Evolutionary conservation across 1,284 basidiomycete species (phyloP).

Genomic region (Ceratobasidium sp.): DNA sequence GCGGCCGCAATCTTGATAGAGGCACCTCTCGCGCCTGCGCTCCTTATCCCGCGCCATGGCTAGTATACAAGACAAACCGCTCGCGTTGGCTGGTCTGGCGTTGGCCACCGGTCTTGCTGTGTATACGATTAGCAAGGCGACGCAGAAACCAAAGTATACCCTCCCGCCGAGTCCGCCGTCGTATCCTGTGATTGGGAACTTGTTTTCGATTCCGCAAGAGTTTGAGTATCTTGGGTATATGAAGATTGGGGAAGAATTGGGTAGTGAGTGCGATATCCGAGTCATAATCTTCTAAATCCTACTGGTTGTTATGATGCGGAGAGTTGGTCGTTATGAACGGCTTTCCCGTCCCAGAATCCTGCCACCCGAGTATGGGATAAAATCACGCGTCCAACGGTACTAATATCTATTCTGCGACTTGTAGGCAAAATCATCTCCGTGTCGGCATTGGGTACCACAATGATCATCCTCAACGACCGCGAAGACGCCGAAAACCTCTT

Average conservation of each 20-base stretch:
- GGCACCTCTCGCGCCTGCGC: no score
- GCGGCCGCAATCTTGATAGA: no score
- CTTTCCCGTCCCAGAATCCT: no score
- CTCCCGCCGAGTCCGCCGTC: slow-evolving; percentile 7
- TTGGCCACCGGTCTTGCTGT: neutral
- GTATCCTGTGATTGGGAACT: slow-evolving; percentile 13
- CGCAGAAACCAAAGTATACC: neutral
- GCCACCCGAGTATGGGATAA: slow-evolving; percentile 16
- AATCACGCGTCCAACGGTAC: slow-evolving; percentile 1
- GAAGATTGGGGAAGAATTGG: slow-evolving; percentile 5
- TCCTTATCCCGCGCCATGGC: no score
- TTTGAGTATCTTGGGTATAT: slow-evolving; percentile 4
- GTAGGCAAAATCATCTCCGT: slow-evolving; percentile 11
- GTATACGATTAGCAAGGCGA: no score
- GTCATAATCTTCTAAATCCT: neutral
- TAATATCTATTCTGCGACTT: slow-evolving; percentile 1
- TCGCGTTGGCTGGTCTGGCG: neutral
- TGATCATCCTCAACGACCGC: slow-evolving; percentile 1
- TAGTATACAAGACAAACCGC: no score
- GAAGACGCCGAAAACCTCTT: slow-evolving; percentile 1
- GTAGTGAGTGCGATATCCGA: neutral
- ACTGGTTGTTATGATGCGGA: neutral
- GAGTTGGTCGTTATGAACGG: no score
- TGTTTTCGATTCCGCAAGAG: slow-evolving; percentile 15
- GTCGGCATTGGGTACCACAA: neutral